Conservation (phyloP, 129 eudicot genomes). For the Saussurea involucrata region DNA sequence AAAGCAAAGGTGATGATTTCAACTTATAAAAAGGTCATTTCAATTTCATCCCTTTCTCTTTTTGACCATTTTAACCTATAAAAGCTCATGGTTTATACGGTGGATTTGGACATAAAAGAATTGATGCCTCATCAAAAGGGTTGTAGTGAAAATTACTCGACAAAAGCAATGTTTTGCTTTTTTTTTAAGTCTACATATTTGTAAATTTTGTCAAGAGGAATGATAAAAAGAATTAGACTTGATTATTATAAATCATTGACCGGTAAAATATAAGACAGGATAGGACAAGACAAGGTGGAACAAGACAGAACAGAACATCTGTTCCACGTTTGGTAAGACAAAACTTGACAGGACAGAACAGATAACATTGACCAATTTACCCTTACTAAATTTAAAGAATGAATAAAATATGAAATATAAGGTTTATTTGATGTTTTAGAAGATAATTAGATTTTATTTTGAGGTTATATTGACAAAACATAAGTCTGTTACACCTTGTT, state of each 20-base stretch:
- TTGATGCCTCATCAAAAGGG: background rate
- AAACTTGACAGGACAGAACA: no score
- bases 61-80: slow-evolving; percentile 27
- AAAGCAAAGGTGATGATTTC: slow-evolving; percentile 23
- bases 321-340: no score
- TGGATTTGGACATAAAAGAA: slow-evolving; percentile 24
- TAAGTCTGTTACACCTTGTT: no score
- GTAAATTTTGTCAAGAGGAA: background rate
- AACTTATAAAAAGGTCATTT: background rate
- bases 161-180: background rate
- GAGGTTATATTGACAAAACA: no score
- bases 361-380: no score
- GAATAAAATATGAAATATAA: no score
- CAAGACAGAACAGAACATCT: no score
- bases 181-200: background rate
- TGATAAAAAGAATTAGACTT: background rate
- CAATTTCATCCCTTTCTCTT: slow-evolving; percentile 24
- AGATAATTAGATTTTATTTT: no score
- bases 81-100: slow-evolving; percentile 7
- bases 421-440: no score
- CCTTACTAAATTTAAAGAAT: no score
- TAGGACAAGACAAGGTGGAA: no score
- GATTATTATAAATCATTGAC: background rate
- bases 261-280: no score
- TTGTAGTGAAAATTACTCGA: slow-evolving; percentile 2